Evolutionary conservation across 2,329 filamentous ascomycete genomes (phyloP), one percentile per base, ranked within the genome.

Genomic region (Colletotrichum sublineola): DNA sequence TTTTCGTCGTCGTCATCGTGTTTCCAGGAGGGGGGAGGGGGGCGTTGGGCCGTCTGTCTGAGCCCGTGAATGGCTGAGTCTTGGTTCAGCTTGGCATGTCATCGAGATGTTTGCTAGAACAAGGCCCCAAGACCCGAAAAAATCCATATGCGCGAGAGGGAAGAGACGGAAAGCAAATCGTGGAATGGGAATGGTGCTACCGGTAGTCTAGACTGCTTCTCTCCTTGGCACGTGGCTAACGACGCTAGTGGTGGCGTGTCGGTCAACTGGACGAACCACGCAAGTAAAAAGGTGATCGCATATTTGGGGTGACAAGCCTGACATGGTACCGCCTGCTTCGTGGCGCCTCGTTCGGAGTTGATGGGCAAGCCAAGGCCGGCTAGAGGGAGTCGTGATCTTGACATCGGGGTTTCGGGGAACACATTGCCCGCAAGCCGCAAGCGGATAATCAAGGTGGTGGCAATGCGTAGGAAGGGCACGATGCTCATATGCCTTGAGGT

Each of bases 1-100:
- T 55, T 24, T 3, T 40, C 33, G 50, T 64, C 50, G 63, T 70
- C 70, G 67, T 73, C 70, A 73, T 73, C 67, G 29, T 14, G 33
- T 53, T 50, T 57, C 44, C 14, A 29, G 20, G 36, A 57, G 11
- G 55, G 55, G 40, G 15, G 18, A 29, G 11, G 2, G 57, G 12
- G 38, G 56, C 55, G 36, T 24, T 40, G 53, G 48, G 12, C 46
- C 18, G 31, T 46, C 36, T 40, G n/a, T 70, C 12, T n/a, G 38
- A 40, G 66, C 31, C 46, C 3, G 50, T 29, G 61, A 33, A 31
- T 55, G 65, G 68, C 40, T 36, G 63, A 55, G 20, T 7, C 14
- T 14, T 55, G 40, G 60, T 40, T 40, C n/a, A 24, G 38, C 70
- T 73, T 69, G 66, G 60, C 70, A 73, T 65, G 60, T 46, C 66